phyloP scores from a whole-genome alignment of 768 basidiomycete species.

The Mycena haematopus region DNA sequence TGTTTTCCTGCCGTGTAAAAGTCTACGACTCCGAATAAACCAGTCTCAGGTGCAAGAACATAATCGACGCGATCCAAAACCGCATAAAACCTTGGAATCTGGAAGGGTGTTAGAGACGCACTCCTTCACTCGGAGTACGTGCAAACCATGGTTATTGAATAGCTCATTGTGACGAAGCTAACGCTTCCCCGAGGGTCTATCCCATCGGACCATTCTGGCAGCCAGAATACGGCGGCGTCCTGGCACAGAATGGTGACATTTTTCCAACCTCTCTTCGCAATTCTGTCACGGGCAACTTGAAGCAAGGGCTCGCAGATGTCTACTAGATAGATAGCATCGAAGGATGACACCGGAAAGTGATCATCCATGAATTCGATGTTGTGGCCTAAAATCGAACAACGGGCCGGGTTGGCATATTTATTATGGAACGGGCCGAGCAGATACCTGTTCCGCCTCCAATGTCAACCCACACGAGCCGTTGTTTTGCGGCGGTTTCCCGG shows the following conservation, averaged over 20 bases:
- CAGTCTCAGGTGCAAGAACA: constrained; percentile 51
- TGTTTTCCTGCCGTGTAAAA: not conserved
- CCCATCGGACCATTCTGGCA: not conserved
- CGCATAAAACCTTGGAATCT: not conserved
- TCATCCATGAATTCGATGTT: constrained; percentile 79
- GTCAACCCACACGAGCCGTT: constrained; percentile 4
- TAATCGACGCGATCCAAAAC: not conserved
- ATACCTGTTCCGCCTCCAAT: constrained; percentile 9
- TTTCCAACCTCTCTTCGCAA: not conserved
- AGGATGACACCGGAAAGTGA: constrained; percentile 59
- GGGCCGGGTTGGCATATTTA: not conserved
- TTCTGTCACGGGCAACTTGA: not conserved
- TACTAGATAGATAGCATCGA: constrained; percentile 74
- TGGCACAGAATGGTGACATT: not conserved
- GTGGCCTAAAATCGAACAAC: constrained; percentile 33
- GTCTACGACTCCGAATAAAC: constrained; percentile 71
- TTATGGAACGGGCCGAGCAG: too few species aligned
- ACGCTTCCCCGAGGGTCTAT: not conserved
- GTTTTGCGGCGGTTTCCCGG: constrained; percentile 41
- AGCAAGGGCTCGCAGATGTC: constrained; percentile 40
- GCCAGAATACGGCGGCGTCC: not conserved
- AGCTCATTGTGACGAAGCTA: not conserved
- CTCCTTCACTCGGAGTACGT: not conserved
- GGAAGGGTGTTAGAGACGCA: not conserved
- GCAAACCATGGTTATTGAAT: not conserved